Base-by-base conservation (phyloP, 345 rosid genomes). In the Camelina laxa region DNA sequence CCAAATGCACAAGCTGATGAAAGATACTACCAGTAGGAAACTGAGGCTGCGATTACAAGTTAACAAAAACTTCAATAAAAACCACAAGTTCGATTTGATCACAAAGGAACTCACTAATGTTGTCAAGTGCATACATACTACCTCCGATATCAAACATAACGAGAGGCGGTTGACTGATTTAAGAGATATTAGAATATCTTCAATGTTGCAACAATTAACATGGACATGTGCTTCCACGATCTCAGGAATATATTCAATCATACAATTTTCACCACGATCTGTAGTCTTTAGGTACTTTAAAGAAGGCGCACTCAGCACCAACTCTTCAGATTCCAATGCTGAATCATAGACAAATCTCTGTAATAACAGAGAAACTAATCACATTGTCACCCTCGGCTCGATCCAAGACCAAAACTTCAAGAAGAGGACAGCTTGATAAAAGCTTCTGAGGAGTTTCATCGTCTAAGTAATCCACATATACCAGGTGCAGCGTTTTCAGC, bases 81-180 rank as follows among this genome's bases (percentile, higher is more conserved):
- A 24, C 27, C 27, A 24, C 27, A 24, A 24, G 27, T 24, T 24
- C 27, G 27, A 24, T 24, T 4, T 24, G 27, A 24, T 24, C 27
- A 24, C 27, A 24, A 24, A 24, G 27, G 27, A 24, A 24, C 27
- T 24, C 27, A 24, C 0, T 24, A 24, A 24, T 24, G 27, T 24
- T 31, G 35, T 31, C 7, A 31, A 31, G 35, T 24, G 27, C 27
- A 24, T 31, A 31, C 7, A 31, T 31, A 6, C 7, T 24, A 24
- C 65, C 64, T 58, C 66, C 9, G 31, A 4, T n/a, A n/a, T 10
- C 33, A 59, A 58, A 19, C 66, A 44, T n/a, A 45, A 9, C 33
- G 10, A 70, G 47, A 70, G 58, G 17, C 65, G 57, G 21, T 70
- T 58, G 31, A 70, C 0, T 70, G 66, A 58, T 45, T 65, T 10